phyloP scores from a whole-genome alignment of 75 land plant species.

The Sequoia sempervirens region DNA sequence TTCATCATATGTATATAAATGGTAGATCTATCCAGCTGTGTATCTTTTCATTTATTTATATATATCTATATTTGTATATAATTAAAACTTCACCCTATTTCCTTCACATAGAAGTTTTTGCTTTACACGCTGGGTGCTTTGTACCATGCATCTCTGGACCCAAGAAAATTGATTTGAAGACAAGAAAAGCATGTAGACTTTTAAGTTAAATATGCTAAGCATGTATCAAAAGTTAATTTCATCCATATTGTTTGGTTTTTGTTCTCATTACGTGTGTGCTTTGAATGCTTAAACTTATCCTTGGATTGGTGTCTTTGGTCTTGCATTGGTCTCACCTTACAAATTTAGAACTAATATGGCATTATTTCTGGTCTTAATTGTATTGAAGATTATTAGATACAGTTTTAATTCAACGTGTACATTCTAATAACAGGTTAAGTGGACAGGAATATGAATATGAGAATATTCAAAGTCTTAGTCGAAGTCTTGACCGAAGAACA shows the following conservation, averaged over 20 bases:
- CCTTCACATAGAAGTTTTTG: background rate
- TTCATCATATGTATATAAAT: too few relatives aligned
- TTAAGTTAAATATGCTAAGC: background rate
- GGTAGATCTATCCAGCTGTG: too few relatives aligned
- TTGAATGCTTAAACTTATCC: background rate
- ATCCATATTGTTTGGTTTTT: background rate
- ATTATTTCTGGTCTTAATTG: background rate
- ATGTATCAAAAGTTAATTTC: background rate
- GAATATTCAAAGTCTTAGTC: slow-evolving; percentile 24
- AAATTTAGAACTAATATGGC: background rate
- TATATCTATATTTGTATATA: too few relatives aligned
- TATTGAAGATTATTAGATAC: background rate
- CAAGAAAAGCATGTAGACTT: background rate
- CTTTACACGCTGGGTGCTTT: background rate
- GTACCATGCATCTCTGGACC: background rate
- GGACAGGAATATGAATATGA: slow-evolving; percentile 70
- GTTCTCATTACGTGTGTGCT: background rate
- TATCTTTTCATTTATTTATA: too few relatives aligned
- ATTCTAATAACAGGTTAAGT: slow-evolving; percentile 33
- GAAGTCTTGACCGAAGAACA: slow-evolving; percentile 50
- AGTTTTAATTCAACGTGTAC: background rate
- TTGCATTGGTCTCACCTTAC: background rate
- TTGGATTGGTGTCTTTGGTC: background rate
- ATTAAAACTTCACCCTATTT: background rate
- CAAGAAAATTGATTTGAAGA: background rate